Percentiles rank a stretch among this genome's conserved stretches.
phyloP scores from a whole-genome alignment of 129 eudicot species.

The Centella asiatica region DNA sequence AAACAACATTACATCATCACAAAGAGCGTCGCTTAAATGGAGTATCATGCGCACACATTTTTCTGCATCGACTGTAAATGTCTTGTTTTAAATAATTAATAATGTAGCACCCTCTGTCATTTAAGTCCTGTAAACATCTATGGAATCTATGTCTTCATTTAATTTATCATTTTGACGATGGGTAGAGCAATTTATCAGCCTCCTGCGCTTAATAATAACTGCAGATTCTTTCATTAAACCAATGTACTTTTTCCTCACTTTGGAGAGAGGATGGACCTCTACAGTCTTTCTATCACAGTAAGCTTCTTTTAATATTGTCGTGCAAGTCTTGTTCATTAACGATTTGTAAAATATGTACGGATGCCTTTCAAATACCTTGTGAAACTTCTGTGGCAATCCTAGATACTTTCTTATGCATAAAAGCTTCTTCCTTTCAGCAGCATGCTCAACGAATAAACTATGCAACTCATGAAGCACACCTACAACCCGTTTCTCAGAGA shows the following conservation, averaged over 20 bases:
- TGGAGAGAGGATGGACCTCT: conserved; percentile 55
- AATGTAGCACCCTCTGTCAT: not conserved
- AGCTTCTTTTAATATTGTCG: conserved; percentile 69
- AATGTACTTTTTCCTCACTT: conserved; percentile 57
- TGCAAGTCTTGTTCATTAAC: conserved; percentile 59
- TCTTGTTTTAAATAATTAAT: not conserved
- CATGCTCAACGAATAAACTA: conserved; percentile 72
- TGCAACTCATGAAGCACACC: conserved; percentile 78
- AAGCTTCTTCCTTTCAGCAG: conserved; percentile 65
- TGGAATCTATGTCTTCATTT: not conserved
- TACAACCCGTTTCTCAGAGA: conserved; percentile 75
- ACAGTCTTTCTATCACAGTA: conserved; percentile 42
- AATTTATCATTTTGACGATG: not conserved
- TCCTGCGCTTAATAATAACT: conserved; percentile 41
- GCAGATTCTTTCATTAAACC: conserved; percentile 55
- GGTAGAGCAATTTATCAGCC: conserved; percentile 20
- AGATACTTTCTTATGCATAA: conserved; percentile 53
- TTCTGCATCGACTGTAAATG: not conserved
- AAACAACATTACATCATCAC: not conserved
- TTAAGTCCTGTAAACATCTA: not conserved
- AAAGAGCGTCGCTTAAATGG: not conserved
- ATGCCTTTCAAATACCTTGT: conserved; percentile 85
- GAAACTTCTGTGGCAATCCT: conserved; percentile 74
- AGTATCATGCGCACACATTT: not conserved
- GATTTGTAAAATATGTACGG: conserved; percentile 70